phyloP scores from a whole-genome alignment of 1,284 basidiomycete species.

The Puccinia triticina region DNA sequence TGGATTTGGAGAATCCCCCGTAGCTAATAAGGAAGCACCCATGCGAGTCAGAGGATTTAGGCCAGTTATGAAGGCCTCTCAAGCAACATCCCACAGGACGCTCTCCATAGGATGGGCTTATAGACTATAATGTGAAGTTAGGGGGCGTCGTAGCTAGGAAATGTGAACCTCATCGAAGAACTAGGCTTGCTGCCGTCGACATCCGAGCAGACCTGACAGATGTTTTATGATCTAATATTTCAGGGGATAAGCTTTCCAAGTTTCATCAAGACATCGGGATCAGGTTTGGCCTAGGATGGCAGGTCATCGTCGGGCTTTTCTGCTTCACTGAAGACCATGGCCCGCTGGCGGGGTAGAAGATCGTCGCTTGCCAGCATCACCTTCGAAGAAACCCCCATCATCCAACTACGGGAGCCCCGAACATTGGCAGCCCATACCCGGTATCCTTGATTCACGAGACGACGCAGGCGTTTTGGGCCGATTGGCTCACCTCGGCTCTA shows the following conservation, averaged over 20 bases:
- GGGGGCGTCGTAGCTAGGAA: no score
- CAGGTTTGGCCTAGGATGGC: not conserved
- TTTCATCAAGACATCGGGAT: not conserved
- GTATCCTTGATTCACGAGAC: not conserved
- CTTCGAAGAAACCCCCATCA: not conserved
- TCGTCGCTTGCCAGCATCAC: not conserved
- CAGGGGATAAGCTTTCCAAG: not conserved
- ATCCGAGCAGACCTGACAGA: not conserved
- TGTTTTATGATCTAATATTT: not conserved
- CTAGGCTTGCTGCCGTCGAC: not conserved
- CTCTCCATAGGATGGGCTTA: no score
- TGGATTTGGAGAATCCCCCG: no score
- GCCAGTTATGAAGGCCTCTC: no score
- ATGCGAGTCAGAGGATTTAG: no score
- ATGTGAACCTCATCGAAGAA: no score
- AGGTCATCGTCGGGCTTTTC: not conserved
- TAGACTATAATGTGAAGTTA: no score
- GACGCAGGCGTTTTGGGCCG: not conserved
- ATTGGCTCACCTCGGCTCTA: not conserved
- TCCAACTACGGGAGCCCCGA: not conserved
- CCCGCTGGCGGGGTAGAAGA: not conserved
- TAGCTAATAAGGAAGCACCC: no score
- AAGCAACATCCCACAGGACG: no score
- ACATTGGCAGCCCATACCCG: not conserved
- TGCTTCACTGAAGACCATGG: not conserved